Conservation (phyloP, 176 grass and related monocot species). For the Otatea glauca region DNA sequence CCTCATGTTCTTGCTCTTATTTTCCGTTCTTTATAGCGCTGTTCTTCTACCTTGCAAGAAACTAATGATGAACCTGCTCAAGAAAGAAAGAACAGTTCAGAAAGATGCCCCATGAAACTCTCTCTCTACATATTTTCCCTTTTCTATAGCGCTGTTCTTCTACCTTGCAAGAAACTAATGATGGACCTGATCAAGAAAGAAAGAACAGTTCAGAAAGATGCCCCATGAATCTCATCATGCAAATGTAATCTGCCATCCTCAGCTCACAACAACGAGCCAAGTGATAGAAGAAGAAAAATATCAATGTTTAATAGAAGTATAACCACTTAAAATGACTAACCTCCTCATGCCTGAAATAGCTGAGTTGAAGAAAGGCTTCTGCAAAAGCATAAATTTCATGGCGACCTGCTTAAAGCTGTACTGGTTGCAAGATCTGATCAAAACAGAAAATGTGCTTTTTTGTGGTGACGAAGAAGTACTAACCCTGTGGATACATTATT, state of each 20-base stretch:
- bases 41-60: background rate
- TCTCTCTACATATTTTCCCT: background rate
- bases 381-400: background rate
- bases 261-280: background rate
- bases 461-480: background rate
- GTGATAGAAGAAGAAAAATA: background rate
- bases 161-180: background rate
- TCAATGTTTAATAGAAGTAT: background rate
- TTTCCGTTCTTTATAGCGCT: background rate
- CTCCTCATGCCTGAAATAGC: background rate
- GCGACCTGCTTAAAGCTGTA: background rate
- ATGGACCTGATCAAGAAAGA: background rate
- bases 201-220: slow-evolving; percentile 7
- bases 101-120: background rate
- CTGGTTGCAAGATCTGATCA: background rate
- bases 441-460: background rate
- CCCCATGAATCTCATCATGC: background rate
- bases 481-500: background rate
- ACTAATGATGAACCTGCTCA: background rate
- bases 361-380: background rate
- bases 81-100: background rate
- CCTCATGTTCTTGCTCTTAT: slow-evolving; percentile 15
- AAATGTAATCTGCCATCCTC: background rate
- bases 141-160: background rate
- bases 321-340: background rate